These are phyloP conservation scores for Pseudocercospora pini-densiflorae DNA, from an alignment of 2,329 filamentous ascomycete species.

Conservation along the genomic window DNA sequence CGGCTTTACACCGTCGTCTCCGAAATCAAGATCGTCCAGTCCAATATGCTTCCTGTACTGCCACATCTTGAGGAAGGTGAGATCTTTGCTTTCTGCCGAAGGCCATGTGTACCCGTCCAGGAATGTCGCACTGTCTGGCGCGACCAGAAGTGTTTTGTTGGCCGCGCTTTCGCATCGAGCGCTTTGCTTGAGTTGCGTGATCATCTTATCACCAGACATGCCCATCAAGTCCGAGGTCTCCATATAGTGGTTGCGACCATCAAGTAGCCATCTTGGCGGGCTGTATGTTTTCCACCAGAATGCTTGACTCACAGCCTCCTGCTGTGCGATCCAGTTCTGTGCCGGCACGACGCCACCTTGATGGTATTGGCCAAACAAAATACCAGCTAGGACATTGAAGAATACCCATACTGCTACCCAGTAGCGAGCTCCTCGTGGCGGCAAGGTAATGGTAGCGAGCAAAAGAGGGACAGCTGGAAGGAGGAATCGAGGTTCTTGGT, in stretches of 20 bases:
- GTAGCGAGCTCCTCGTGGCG: constrained; percentile 54
- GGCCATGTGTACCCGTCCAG: constrained; percentile 59
- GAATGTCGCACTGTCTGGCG: constrained; percentile 72
- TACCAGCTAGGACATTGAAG: constrained; percentile 70
- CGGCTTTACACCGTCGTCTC: constrained; percentile 73
- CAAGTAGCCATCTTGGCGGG: constrained; percentile 78
- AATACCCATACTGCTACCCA: constrained; percentile 59
- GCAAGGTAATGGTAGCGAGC: constrained; percentile 70
- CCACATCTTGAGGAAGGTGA: constrained; percentile 71
- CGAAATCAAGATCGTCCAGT: constrained; percentile 80
- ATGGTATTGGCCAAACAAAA: constrained; percentile 81
- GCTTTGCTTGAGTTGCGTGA: constrained; percentile 61
- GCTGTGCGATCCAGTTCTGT: constrained; percentile 74
- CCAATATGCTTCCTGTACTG: constrained; percentile 70
- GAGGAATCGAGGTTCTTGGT: constrained; percentile 80
- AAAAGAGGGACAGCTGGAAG: constrained; percentile 77
- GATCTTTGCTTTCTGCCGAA: constrained; percentile 18
- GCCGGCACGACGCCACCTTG: constrained; percentile 78
- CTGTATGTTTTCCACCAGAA: constrained; percentile 89
- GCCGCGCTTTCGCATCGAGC: constrained; percentile 66
- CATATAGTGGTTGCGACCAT: constrained; percentile 75
- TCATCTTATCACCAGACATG: constrained; percentile 63
- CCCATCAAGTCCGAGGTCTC: constrained; percentile 76
- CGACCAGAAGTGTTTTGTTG: constrained; percentile 61
- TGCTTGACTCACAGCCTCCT: constrained; percentile 68